Base-by-base conservation (phyloP, 202 grass and related monocot species). In the Setaria italica region DNA sequence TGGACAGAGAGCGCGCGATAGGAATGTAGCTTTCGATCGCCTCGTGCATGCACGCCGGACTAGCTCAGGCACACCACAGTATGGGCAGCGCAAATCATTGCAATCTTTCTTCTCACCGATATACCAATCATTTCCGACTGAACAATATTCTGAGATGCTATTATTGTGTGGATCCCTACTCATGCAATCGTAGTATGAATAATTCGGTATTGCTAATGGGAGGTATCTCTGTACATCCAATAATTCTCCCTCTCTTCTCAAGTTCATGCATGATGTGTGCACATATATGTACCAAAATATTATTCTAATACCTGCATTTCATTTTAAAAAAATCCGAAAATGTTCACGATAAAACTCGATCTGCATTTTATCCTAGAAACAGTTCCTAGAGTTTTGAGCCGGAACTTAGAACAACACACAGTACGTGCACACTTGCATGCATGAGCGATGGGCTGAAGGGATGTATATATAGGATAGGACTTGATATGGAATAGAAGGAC, bases 1-100 rank as follows among this genome's bases (percentile, higher is more conserved):
- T 88, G 46, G 37, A 74, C 68, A 74, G 57, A 72, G 67, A 46
- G 58, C 5, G 19, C 48, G 35, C 10, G 33, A 72, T 37, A 47
- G 34, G 66, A 11, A 7, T 46, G 47, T 88, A 79, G 46, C 74
- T 73, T 79, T 79, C 47, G 70, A 20, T 74, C 75, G 13, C 39
- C 17, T 55, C 6, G 66, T 33, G 75, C 59, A 51, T 67, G 67
- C 58, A 74, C 37, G 5, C 37, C 79, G 11, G 51, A 4, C 35
- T 45, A 45, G 66, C 19, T 66, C 35, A 20, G 74, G 48, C 34
- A 62, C 74, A 45, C 47, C 74, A 29, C 65, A 13, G 57, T 73
- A 73, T 73, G 80, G 74, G 57, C 75, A 10, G 16, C 67, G 16
- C 51, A 25, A 62, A 72, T 88, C 63, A 84, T 84, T 79, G 74